phyloP scores from a whole-genome alignment of 2,329 filamentous ascomycete species.

The Cercospora sp. region DNA sequence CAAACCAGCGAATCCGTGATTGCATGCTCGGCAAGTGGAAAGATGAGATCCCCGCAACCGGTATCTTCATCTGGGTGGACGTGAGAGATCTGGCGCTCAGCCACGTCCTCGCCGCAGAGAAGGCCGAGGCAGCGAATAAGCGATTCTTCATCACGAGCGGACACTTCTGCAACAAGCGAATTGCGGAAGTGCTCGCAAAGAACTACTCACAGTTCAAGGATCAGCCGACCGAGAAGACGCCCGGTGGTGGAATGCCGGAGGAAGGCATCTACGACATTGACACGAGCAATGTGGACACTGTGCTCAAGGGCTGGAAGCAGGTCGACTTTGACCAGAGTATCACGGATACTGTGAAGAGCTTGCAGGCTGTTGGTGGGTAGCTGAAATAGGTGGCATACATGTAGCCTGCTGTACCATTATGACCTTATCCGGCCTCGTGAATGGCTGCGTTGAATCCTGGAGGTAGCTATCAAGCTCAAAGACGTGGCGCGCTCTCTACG shows the following conservation, averaged over 20 bases:
- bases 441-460: background rate
- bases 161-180: slow-evolving; percentile 61
- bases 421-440: background rate
- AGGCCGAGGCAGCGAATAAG: slow-evolving; percentile 59
- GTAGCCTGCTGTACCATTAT: background rate
- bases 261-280: slow-evolving; percentile 57
- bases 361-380: slow-evolving; percentile 51
- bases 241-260: slow-evolving; percentile 49
- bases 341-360: slow-evolving; percentile 62
- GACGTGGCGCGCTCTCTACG: background rate
- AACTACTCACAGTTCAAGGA: slow-evolving; percentile 56
- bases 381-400: background rate
- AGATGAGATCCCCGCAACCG: slow-evolving; percentile 57
- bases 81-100: slow-evolving; percentile 29
- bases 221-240: slow-evolving; percentile 41
- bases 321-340: slow-evolving; percentile 59
- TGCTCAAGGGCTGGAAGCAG: slow-evolving; percentile 61
- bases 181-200: slow-evolving; percentile 57
- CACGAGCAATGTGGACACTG: slow-evolving; percentile 52
- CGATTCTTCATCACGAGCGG: slow-evolving; percentile 60
- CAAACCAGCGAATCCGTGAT: slow-evolving; percentile 64
- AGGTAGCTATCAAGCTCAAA: background rate
- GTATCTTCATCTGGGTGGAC: slow-evolving; percentile 31
- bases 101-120: slow-evolving; percentile 43
- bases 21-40: slow-evolving; percentile 63